Conservation (phyloP, 1,284 basidiomycete species). For the Apiotrichum montevideense region DNA sequence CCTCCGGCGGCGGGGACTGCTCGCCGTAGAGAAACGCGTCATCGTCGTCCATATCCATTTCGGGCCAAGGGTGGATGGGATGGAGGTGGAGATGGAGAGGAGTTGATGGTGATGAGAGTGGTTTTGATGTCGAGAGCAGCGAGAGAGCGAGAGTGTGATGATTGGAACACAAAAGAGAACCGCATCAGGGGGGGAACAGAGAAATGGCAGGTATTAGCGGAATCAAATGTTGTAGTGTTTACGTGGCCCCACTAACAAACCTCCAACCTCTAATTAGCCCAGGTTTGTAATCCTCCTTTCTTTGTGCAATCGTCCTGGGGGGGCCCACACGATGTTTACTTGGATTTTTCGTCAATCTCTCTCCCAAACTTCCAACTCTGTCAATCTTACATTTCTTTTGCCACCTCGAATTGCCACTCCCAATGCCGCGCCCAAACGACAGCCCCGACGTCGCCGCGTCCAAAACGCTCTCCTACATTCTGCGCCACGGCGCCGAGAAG, state of each 20-base stretch:
- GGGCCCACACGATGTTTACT: neutral
- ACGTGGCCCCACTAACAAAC: too few species aligned
- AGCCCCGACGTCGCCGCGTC: slow-evolving; percentile 54
- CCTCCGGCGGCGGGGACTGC: neutral
- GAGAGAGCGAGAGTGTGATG: neutral
- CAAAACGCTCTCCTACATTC: slow-evolving; percentile 74
- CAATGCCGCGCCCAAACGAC: slow-evolving; percentile 46
- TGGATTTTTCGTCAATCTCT: too few species aligned
- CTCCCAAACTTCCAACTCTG: too few species aligned
- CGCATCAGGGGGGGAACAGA: neutral
- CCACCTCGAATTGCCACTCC: neutral
- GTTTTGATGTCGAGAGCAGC: too few species aligned
- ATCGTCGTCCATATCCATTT: slow-evolving; percentile 43
- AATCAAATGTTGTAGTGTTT: neutral
- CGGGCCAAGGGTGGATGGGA: slow-evolving; percentile 1
- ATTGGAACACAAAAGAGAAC: neutral
- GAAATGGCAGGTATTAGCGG: neutral
- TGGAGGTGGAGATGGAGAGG: neutral
- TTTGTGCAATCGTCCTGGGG: neutral
- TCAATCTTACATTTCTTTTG: neutral
- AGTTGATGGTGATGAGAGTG: too few species aligned
- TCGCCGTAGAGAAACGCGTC: slow-evolving; percentile 46
- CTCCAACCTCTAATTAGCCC: too few species aligned
- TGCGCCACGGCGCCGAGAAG: slow-evolving; percentile 73
- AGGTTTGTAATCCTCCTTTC: too few species aligned